Evolutionary conservation across 805 yeast species (phyloP).

Genomic region (Lipomyces spencermartinsiae): DNA sequence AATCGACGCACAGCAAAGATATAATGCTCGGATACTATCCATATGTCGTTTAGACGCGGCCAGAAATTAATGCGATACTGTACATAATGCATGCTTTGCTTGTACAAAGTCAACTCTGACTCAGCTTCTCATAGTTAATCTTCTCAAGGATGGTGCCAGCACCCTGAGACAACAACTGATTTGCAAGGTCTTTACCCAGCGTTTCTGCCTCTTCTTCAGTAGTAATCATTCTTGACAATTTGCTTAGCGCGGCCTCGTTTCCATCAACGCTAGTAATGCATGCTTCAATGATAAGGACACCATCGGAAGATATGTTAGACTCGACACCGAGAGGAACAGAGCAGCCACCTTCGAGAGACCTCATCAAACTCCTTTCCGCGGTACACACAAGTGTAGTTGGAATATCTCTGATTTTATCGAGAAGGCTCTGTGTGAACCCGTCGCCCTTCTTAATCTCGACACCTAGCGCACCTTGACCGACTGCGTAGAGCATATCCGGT

Average conservation of each 20-base stretch:
- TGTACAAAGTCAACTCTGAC: neutral
- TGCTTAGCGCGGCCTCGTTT: slow-evolving; percentile 65
- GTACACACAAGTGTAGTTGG: slow-evolving; percentile 75
- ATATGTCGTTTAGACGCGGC: neutral
- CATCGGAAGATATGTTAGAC: slow-evolving; percentile 37
- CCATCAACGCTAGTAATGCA: slow-evolving; percentile 90
- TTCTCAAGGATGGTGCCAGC: slow-evolving; percentile 82
- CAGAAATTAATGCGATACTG: neutral
- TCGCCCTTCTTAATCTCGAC: slow-evolving; percentile 84
- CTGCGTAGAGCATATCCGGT: slow-evolving; percentile 91
- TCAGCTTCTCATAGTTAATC: slow-evolving; percentile 69
- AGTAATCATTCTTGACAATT: slow-evolving; percentile 50
- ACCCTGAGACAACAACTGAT: slow-evolving; percentile 69
- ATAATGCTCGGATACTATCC: neutral
- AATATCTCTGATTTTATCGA: slow-evolving; percentile 68
- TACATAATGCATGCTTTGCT: neutral
- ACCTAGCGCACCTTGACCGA: slow-evolving; percentile 99
- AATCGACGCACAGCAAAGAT: neutral
- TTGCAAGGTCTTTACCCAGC: slow-evolving; percentile 75
- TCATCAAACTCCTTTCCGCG: slow-evolving; percentile 87
- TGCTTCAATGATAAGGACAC: slow-evolving; percentile 26
- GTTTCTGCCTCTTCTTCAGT: slow-evolving; percentile 65
- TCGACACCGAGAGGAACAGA: slow-evolving; percentile 96
- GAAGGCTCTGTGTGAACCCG: slow-evolving; percentile 59
- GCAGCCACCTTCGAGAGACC: slow-evolving; percentile 95